Evolutionary conservation across 2,329 filamentous ascomycete species (phyloP).

Genomic region (Trichoderma sp.): DNA sequence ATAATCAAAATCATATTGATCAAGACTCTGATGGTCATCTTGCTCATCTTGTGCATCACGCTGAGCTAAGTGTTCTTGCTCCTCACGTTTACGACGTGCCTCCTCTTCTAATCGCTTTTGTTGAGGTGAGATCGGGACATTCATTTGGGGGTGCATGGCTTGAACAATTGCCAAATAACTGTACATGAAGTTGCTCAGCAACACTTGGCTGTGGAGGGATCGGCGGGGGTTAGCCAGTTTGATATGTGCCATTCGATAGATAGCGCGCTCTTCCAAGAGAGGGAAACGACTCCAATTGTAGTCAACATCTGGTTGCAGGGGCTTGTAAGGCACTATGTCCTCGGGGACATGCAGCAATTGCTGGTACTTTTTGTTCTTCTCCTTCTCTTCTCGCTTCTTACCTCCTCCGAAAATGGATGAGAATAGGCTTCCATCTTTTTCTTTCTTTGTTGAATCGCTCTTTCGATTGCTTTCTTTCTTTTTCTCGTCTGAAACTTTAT

Average conservation of each 20-base stretch:
- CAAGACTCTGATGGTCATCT: conserved; percentile 50
- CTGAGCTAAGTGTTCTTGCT: conserved; percentile 51
- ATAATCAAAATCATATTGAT: conserved; percentile 57
- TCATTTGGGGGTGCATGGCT: conserved; percentile 96
- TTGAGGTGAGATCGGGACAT: conserved; percentile 81
- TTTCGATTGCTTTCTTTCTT: conserved; percentile 80
- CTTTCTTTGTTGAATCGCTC: conserved; percentile 79
- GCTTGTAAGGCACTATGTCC: conserved; percentile 66
- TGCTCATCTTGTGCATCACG: conserved; percentile 49
- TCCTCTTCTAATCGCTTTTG: conserved; percentile 64
- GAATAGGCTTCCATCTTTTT: conserved; percentile 91
- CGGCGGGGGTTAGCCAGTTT: conserved; percentile 97
- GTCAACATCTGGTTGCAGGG: conserved; percentile 82
- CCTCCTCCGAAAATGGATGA: conserved; percentile 88
- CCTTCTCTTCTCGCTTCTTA: conserved; percentile 83
- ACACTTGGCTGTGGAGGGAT: conserved; percentile 87
- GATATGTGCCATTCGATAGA: conserved; percentile 98
- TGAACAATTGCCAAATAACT: conserved; percentile 98
- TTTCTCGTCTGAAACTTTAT: conserved; percentile 75
- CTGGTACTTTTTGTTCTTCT: conserved; percentile 71
- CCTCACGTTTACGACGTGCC: conserved; percentile 51
- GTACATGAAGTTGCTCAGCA: conserved; percentile 99
- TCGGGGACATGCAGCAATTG: conserved; percentile 77
- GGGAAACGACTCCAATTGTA: conserved; percentile 96
- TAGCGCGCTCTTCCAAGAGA: conserved; percentile 91